Base-by-base conservation (phyloP, 495 filamentous ascomycete species). In the Hyaloscypha bicolor region DNA sequence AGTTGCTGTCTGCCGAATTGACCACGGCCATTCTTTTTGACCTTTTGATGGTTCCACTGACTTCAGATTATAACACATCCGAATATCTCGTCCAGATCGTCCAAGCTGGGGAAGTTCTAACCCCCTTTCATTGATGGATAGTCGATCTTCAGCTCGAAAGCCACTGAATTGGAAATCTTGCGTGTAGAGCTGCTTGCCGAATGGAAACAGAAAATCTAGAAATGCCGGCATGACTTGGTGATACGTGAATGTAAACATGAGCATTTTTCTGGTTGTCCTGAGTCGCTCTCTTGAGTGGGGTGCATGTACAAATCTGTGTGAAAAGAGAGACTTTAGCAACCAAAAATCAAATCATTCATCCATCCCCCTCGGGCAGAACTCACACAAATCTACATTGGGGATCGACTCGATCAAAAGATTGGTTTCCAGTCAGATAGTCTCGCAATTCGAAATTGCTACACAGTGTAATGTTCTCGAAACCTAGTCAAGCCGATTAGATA, bases 171-270 rank as follows among this genome's bases (percentile, higher is more conserved):
- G 30, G 39, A 75, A 76, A 56, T 76, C 77, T 61, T 73, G 67
- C 9, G 76, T 69, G 63, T 79, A 70, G n/a, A 73, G 64, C 69
- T 83, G 79, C 48, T 68, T 67, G 5, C 81, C 77, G 66, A 81
- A 81, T 31, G 74, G 75, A 55, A 79, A 80, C 2, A 82, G 19
- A 31, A 82, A 77, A 31, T 81, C 79, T 4, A 81, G 51, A 68
- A 80, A 82, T 25, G 72, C 71, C 6, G 79, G 77, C 73, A 79
- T 78, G 12, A 81, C 76, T 76, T 82, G 80, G 60, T 79, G 75
- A 62, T 79, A 74, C 2, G 79, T 80, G 12, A 81, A 69, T 14
- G 73, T 48, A 22, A 71, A 65, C 9, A 69, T 68, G 19, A 81
- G 69, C 75, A 82, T 80, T 21, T 71, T 64, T 39, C 73, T 69